phyloP scores from a whole-genome alignment of 371 early-diverging fungal species.

The Syncephalis plumigaleata region DNA sequence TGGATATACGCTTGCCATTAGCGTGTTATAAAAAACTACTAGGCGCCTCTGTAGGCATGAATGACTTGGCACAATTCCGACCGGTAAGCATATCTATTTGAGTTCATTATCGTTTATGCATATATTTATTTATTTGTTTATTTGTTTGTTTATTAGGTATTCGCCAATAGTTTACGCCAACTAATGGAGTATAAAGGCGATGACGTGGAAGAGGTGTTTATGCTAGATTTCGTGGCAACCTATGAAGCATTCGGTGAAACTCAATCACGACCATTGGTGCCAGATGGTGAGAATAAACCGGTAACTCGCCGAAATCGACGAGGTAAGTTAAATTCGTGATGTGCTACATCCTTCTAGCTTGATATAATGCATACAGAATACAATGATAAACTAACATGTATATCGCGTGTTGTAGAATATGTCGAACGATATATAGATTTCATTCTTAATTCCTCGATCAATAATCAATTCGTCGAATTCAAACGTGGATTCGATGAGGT shows the following conservation, averaged over 20 bases:
- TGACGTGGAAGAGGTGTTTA: constrained; percentile 72
- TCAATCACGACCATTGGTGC: constrained; percentile 45
- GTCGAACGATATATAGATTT: constrained; percentile 72
- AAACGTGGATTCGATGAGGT: constrained; percentile 83
- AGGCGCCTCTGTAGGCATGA: constrained; percentile 30
- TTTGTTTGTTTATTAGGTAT: constrained; percentile 15
- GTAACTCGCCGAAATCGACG: constrained; percentile 56
- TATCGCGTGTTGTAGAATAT: constrained; percentile 34
- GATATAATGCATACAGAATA: too few relatives aligned
- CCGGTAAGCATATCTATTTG: constrained; percentile 17
- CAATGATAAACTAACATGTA: background rate
- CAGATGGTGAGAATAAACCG: constrained; percentile 45
- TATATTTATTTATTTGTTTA: background rate
- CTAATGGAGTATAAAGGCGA: constrained; percentile 63
- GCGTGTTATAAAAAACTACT: constrained; percentile 93
- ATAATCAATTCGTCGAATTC: constrained; percentile 78
- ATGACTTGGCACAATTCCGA: constrained; percentile 31
- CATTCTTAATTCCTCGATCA: constrained; percentile 52
- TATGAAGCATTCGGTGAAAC: constrained; percentile 63
- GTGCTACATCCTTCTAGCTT: too few relatives aligned
- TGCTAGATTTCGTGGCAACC: constrained; percentile 63
- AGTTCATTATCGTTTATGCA: background rate
- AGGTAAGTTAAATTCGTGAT: constrained; percentile 1
- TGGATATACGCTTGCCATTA: constrained; percentile 79
- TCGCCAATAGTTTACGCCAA: constrained; percentile 68